Evolutionary conservation across 106 monocot genomes (phyloP), one percentile per base, ranked within the genome.

Genomic region (Acorus calamus): DNA sequence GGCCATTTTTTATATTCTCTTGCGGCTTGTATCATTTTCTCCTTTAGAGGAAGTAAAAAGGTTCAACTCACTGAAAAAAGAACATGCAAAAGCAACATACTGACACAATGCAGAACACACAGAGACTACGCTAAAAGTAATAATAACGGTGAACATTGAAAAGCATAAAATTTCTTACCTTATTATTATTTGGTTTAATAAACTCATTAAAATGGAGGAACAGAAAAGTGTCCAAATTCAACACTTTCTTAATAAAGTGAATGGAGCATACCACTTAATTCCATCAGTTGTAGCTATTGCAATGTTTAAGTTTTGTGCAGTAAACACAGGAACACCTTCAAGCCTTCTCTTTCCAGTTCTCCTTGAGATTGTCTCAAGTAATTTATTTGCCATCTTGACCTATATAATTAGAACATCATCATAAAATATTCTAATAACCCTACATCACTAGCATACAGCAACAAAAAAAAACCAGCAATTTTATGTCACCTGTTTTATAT

Each of bases 281-380:
- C 92, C 98, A 76, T 85, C 80, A 79, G 77, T 85, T 68, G 92
- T 86, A 62, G 98, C 98, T 63, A 98, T 83, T 48, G 92, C 98
- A 71, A 98, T 98, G 62, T 88, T 92, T 47, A 98, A 74, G 62
- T 98, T 98, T 49, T 86, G 70, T 60, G 98, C 92, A 46, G 84
- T 77, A 76, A 98, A 98, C 9, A 98, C 92, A 63, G 98, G 98
- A 73, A 98, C 98, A 53, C 98, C 98, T 50, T 79, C 65, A 53
- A 98, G 28, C 72, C 81, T 92, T 79, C 66, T 88, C 58, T 60
- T 81, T 55, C 77, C 68, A 60, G 61, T 49, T 77, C 72, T 85
- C 53, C 58, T 62, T 46, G 74, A 71, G 50, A 76, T 65, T 69
- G 52, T 57, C 50, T 79, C 88, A 13, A 98, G 84, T 62, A 98